These are phyloP conservation scores for Mikania micrantha DNA, from an alignment of 129 eudicot species.

Conservation along the genomic window DNA sequence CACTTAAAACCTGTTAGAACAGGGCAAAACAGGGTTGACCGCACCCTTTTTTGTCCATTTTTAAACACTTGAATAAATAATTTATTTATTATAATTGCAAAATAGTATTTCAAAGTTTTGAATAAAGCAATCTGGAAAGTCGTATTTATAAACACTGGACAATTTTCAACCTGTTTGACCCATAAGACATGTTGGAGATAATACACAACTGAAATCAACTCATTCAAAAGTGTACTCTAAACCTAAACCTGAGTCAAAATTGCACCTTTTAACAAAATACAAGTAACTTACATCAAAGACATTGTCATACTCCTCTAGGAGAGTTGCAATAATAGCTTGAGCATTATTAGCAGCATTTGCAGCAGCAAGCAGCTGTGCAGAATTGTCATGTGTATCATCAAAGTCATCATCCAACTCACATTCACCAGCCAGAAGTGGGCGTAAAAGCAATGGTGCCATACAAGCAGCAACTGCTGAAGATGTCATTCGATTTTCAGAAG, in stretches of 20 bases:
- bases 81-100: not conserved
- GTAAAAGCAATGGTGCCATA: constrained; percentile 96
- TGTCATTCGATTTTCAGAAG: constrained; percentile 84
- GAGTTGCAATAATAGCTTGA: constrained; percentile 65
- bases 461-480: constrained; percentile 96
- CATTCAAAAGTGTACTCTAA: not conserved
- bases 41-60: too few species aligned
- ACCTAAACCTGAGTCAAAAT: not conserved
- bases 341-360: constrained; percentile 94
- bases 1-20: not conserved
- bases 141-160: not conserved
- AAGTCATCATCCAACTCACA: constrained; percentile 87
- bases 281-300: constrained; percentile 67
- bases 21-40: not conserved
- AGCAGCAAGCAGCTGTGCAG: constrained; percentile 96
- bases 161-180: not conserved
- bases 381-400: constrained; percentile 68
- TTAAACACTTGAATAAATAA: not conserved
- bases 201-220: not conserved
- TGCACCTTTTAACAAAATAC: not conserved
- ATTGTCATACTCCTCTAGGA: constrained; percentile 75
- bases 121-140: not conserved
- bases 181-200: not conserved
- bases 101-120: not conserved
- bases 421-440: constrained; percentile 94